Percentiles rank a stretch among this genome's conserved stretches.
phyloP scores from a whole-genome alignment of 441 rosid species.

The Adansonia grandidieri region DNA sequence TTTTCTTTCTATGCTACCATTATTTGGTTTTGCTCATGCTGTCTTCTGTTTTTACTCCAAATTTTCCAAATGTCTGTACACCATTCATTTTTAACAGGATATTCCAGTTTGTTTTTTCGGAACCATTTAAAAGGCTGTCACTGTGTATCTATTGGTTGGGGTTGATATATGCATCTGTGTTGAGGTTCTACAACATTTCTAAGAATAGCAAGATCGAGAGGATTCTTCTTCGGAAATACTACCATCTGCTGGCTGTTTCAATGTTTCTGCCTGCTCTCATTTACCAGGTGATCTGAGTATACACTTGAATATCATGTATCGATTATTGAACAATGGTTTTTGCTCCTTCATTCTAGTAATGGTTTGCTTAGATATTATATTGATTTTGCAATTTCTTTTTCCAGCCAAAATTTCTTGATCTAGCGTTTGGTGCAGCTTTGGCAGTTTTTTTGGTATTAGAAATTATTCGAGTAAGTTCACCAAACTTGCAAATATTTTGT shows the following conservation, averaged over 20 bases:
- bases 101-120: slow-evolving; percentile 69
- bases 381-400: not conserved
- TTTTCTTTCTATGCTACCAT: not conserved
- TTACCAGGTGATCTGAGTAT: slow-evolving; percentile 70
- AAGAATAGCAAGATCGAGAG: slow-evolving; percentile 88
- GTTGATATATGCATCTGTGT: slow-evolving; percentile 69
- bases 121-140: slow-evolving; percentile 78
- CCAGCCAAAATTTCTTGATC: slow-evolving; percentile 48
- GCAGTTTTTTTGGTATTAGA: slow-evolving; percentile 78
- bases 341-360: slow-evolving; percentile 13
- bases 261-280: slow-evolving; percentile 96
- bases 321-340: not conserved
- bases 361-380: slow-evolving; percentile 10
- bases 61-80: slow-evolving; percentile 15
- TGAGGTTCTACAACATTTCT: slow-evolving; percentile 78
- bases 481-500: slow-evolving; percentile 20
- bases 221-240: slow-evolving; percentile 95
- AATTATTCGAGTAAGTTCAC: slow-evolving; percentile 80
- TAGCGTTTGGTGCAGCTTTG: slow-evolving; percentile 96
- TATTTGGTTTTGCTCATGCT: not conserved
- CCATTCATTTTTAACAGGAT: slow-evolving; percentile 56
- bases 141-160: slow-evolving; percentile 80
- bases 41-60: not conserved
- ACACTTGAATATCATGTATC: slow-evolving; percentile 21
- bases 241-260: slow-evolving; percentile 94